Evolutionary conservation across 2,329 filamentous ascomycete genomes (phyloP).

Genomic region (Arthrobotrys iridis): DNA sequence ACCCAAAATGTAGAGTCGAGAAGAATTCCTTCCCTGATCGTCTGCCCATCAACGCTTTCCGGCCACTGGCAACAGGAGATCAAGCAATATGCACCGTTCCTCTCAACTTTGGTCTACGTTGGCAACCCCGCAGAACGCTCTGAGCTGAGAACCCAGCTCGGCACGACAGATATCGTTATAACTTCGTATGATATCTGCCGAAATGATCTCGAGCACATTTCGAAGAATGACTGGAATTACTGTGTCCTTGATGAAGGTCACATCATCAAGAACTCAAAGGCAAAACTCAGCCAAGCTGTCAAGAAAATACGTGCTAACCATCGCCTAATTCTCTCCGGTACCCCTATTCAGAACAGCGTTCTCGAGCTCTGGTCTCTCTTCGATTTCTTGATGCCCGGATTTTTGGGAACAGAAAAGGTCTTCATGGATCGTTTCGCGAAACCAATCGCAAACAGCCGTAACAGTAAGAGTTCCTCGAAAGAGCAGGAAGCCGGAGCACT

Average conservation of each 20-base stretch:
- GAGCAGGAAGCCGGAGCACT: constrained; percentile 97
- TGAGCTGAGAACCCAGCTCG: constrained; percentile 74
- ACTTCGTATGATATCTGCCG: constrained; percentile 98
- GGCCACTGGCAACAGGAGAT: constrained; percentile 99
- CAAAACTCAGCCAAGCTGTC: constrained; percentile 92
- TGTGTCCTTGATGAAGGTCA: constrained; percentile 97
- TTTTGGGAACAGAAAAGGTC: constrained; percentile 95
- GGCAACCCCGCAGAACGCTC: constrained; percentile 84
- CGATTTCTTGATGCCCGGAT: constrained; percentile 98
- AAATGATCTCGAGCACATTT: constrained; percentile 88
- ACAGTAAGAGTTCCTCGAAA: constrained; percentile 96
- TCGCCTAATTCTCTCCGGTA: constrained; percentile 93
- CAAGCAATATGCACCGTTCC: constrained; percentile 92
- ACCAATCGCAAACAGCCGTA: constrained; percentile 91
- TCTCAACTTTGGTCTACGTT: constrained; percentile 88
- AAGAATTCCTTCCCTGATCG: constrained; percentile 86
- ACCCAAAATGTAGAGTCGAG: constrained; percentile 81
- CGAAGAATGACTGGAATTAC: constrained; percentile 92
- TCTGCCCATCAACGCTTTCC: constrained; percentile 94
- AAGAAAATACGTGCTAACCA: constrained; percentile 92
- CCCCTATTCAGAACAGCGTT: constrained; percentile 97
- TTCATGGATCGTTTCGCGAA: constrained; percentile 95
- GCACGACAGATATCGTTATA: constrained; percentile 87
- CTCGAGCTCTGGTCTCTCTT: constrained; percentile 97
- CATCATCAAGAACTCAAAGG: constrained; percentile 97